Conservation (phyloP, 148 eudicot genomes). For the Drosera capensis region DNA sequence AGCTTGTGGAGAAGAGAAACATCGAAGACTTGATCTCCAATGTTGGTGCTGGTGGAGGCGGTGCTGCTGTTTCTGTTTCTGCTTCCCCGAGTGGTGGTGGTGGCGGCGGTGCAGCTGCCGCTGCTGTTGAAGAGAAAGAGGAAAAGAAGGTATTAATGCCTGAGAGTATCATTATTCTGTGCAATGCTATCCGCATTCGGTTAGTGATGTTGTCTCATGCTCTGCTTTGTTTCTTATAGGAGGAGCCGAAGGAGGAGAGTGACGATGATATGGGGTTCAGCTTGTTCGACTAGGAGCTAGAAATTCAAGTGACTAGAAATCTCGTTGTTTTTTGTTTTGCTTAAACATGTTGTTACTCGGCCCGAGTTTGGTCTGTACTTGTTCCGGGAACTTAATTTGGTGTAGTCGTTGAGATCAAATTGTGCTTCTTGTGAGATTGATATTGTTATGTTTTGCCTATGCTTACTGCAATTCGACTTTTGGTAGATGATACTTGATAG, state of each 20-base stretch:
- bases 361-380: too few species aligned
- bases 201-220: not conserved
- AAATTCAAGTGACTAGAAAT: too few species aligned
- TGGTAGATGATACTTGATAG: too few species aligned
- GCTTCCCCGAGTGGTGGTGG: conserved; percentile 31
- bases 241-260: conserved; percentile 25
- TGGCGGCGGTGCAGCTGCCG: conserved; percentile 28
- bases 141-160: conserved; percentile 30
- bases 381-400: too few species aligned
- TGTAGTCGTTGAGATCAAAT: too few species aligned
- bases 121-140: conserved; percentile 35
- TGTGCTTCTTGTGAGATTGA: too few species aligned
- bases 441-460: too few species aligned
- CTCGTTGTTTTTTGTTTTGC: too few species aligned
- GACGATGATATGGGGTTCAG: conserved; percentile 40
- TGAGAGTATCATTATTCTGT: not conserved
- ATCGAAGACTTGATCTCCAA: conserved; percentile 45
- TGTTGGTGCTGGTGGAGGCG: conserved; percentile 56
- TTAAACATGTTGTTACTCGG: too few species aligned
- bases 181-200: not conserved
- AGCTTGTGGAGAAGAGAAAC: conserved; percentile 44
- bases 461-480: too few species aligned
- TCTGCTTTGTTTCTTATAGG: conserved; percentile 9
- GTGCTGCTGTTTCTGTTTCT: conserved; percentile 16
- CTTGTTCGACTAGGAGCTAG: conserved; percentile 26